phyloP scores from a whole-genome alignment of 495 filamentous ascomycete species.

The Aspergillus saccharolyticus region DNA sequence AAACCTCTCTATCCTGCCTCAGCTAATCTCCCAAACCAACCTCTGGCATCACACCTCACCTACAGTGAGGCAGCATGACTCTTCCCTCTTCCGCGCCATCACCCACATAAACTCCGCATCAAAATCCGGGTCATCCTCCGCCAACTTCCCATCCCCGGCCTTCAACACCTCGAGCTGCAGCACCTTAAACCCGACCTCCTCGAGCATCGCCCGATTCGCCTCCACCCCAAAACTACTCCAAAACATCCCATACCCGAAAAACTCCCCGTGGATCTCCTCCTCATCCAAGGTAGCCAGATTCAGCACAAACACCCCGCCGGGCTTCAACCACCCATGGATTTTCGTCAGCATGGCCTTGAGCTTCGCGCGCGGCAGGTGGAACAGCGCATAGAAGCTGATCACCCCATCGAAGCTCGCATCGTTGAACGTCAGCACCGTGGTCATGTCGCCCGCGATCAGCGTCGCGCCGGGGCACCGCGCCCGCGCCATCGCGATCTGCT shows the following conservation, averaged over 20 bases:
- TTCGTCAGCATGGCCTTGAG: background rate
- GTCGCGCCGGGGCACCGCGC: background rate
- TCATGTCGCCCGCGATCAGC: background rate
- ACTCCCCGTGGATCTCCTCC: constrained; percentile 1
- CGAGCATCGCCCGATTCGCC: background rate
- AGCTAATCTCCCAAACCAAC: no score
- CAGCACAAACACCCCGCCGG: background rate
- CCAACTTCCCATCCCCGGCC: constrained; percentile 2
- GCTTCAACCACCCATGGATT: background rate
- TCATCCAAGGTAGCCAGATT: constrained; percentile 3
- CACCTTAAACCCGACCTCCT: background rate
- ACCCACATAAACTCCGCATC: constrained; percentile 6
- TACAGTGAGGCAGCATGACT: no score
- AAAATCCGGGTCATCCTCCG: constrained; percentile 2
- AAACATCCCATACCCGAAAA: constrained; percentile 3
- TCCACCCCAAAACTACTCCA: constrained; percentile 4
- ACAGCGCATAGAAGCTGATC: background rate
- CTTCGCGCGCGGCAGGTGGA: background rate
- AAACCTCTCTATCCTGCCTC: no score
- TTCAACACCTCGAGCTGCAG: constrained; percentile 3
- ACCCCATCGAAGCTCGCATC: background rate
- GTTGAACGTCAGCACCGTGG: background rate
- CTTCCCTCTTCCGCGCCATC: constrained; percentile 1
- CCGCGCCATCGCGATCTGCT: constrained; percentile 1
- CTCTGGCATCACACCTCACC: no score